Base-by-base conservation (phyloP, 176 grass and related monocot species). In the Guadua angustifolia region DNA sequence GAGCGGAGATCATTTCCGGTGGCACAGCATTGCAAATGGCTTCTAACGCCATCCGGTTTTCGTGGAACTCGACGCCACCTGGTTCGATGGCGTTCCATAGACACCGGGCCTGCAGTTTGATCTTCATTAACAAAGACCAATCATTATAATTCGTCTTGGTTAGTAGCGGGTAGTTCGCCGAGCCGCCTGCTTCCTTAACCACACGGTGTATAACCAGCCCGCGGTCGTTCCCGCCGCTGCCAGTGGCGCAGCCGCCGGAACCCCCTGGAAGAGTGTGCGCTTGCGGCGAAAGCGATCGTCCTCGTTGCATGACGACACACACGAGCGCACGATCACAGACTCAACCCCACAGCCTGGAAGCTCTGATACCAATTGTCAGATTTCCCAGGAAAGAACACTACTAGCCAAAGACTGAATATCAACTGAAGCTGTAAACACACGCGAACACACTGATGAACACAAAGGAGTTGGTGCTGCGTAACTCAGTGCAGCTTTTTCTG, bases 181-280 rank as follows among this genome's bases (percentile, higher is more conserved):
- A 5, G 0, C n/a, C 10, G 7, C 22, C 22, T 4, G 58, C 3
- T 22, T 58, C 55, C 19, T 58, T 58, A 7, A 58, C 55, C 6
- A 58, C 7, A 6, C 55, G 55, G 55, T 58, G 55, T 6, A 58
- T 22, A 8, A 21, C 52, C 19, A 57, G 0, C 19, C 19, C 1
- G 1, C 7, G 55, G 55, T 58, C 19, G 7, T 58, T 22, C 7
- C 19, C 21, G 0, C 19, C 19, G 1, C 19, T 58, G 1, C 19
- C 19, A 0, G 1, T 0, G 55, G 19, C 2, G 7, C 2, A 18
- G 18, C 5, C n/a, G n/a, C n/a, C n/a, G n/a, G n/a, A n/a, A n/a
- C n/a, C n/a, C n/a, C n/a, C n/a, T n/a, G n/a, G n/a, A n/a, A n/a
- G n/a, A n/a, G n/a, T n/a, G n/a, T n/a, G n/a, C n/a, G n/a, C n/a